phyloP scores from a whole-genome alignment of 805 yeast genomes.

The Metschnikowia koreensis region DNA sequence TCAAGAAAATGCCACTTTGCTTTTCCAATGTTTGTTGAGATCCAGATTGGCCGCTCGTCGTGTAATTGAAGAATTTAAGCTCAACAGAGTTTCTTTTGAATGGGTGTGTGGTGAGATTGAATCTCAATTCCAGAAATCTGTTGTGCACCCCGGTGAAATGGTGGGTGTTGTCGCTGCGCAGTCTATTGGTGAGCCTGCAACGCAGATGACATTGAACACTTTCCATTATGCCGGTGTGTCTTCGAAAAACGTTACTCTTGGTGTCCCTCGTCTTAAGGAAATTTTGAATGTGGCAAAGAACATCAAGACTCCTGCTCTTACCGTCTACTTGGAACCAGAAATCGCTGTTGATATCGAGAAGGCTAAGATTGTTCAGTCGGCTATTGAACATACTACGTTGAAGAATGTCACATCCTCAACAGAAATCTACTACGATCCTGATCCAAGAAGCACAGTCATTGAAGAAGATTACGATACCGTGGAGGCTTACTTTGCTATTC shows the following conservation, averaged over 20 bases:
- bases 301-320: constrained; percentile 98
- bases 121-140: constrained; percentile 85
- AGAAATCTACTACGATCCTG: constrained; percentile 96
- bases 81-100: constrained; percentile 82
- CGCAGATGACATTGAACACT: constrained; percentile 90
- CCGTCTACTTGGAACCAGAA: constrained; percentile 83
- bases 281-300: constrained; percentile 97
- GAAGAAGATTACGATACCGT: constrained; percentile 97
- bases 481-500: constrained; percentile 94
- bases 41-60: constrained; percentile 90
- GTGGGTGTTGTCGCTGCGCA: constrained; percentile 98
- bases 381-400: constrained; percentile 93
- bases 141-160: constrained; percentile 98
- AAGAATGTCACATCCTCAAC: constrained; percentile 96
- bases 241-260: constrained; percentile 96
- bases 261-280: constrained; percentile 99
- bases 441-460: constrained; percentile 94
- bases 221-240: constrained; percentile 99
- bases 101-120: constrained; percentile 97
- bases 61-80: constrained; percentile 84
- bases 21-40: constrained; percentile 89
- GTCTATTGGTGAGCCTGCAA: constrained; percentile 98
- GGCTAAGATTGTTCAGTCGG: constrained; percentile 94
- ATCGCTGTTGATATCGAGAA: constrained; percentile 85
- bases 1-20: constrained; percentile 83